Evolutionary conservation across 2,329 filamentous ascomycete species (phyloP), one percentile per base, ranked within the genome.

Genomic region (Talaromyces sp.): DNA sequence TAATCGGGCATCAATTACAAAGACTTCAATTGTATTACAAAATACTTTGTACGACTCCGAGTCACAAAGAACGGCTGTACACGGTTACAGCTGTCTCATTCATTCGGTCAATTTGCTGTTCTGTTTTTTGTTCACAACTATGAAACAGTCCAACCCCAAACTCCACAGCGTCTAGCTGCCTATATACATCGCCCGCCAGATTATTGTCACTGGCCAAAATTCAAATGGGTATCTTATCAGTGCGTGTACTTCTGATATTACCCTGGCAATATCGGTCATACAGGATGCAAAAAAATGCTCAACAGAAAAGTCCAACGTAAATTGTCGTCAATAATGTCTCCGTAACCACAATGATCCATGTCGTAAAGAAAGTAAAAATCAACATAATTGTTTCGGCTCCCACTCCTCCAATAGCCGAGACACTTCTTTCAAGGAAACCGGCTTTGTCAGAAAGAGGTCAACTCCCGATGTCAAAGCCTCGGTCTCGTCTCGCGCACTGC

Each of bases 361-460:
- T 46, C 43, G 19, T 46, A 56, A 56, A 56, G 19, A 19, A 14
- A 43, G 7, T 21, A 57, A 35, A 31, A 52, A 24, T 57, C 57
- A 17, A 12, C 43, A 21, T 21, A 43, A 19, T 53, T 35, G 32
- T 27, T 85, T 65, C 4, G 54, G 55, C 55, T 71, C 68, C 73
- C 73, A 74, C 48, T 73, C 70, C 17, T 67, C 64, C 24, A 80
- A 61, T 24, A 80, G 61, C 11, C 73, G 66, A 4, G 74, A 73
- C 2, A 80, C 75, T 61, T 77, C 74, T 57, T 72, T 75, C 59
- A 80, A 77, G 0, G 73, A 75, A 4, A 80, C 76, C 0, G 79
- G 79, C 60, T 81, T 80, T 4, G 77, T 79, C 41, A 80, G 69
- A 62, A 79, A 80, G 26, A 79, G 65, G 62, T 80, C 76, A 46